phyloP scores from a whole-genome alignment of 805 yeast species.

The Myxozyma vanderwaltii region DNA sequence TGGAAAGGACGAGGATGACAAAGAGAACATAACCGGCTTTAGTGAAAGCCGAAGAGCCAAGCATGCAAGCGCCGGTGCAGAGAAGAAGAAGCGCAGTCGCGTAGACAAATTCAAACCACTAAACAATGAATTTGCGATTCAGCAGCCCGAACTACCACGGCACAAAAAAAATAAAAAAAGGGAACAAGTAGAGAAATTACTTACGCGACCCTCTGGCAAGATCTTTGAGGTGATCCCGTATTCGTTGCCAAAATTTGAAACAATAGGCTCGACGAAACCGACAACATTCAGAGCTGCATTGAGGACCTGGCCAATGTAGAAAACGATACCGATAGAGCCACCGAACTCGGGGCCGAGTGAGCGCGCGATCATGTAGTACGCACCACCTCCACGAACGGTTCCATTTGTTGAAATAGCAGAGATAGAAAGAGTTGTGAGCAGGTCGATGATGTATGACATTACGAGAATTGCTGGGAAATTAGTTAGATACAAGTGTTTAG shows the following conservation, averaged over 20 bases:
- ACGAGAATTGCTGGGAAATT: slow-evolving; percentile 46
- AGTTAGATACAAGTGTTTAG: not conserved
- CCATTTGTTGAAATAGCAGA: slow-evolving; percentile 98
- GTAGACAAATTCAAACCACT: slow-evolving; percentile 68
- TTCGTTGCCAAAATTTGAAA: slow-evolving; percentile 69
- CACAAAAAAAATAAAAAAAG: not conserved
- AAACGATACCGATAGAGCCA: slow-evolving; percentile 93
- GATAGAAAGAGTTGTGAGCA: slow-evolving; percentile 83
- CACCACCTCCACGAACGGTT: slow-evolving; percentile 97
- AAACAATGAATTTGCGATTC: too few relatives aligned
- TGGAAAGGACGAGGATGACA: slow-evolving; percentile 64
- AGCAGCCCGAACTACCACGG: too few relatives aligned
- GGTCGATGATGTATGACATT: slow-evolving; percentile 76
- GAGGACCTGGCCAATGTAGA: slow-evolving; percentile 90
- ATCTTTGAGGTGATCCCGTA: slow-evolving; percentile 58
- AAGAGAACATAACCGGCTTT: slow-evolving; percentile 78
- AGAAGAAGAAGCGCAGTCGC: slow-evolving; percentile 67
- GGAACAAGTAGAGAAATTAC: not conserved
- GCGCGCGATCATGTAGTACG: slow-evolving; percentile 94
- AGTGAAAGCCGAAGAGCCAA: slow-evolving; percentile 81
- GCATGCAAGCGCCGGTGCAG: slow-evolving; percentile 75
- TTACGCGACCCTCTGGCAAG: slow-evolving; percentile 60
- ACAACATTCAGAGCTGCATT: slow-evolving; percentile 90
- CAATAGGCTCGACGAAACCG: slow-evolving; percentile 88
- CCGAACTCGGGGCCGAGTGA: slow-evolving; percentile 98